A percentile compares a stretch with the other conserved stretches of the same genome.
phyloP scores from a whole-genome alignment of 352 stramenopile genomes.

The Phytophthora pistaciae region DNA sequence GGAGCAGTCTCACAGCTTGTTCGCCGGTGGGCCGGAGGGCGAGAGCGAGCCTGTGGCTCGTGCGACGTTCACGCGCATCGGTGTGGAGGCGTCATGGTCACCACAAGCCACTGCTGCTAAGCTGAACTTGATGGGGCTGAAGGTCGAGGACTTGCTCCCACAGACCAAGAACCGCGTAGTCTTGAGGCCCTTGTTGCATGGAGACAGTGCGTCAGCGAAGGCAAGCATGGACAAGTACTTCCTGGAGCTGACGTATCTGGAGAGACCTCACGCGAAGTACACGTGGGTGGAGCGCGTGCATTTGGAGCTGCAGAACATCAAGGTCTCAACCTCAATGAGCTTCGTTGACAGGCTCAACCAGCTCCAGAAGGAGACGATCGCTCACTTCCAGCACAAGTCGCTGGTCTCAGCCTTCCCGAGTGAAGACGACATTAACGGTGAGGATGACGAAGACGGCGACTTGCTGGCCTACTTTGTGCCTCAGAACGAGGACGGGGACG shows the following conservation, averaged over 20 bases:
- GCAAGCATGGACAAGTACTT: slow-evolving; percentile 59
- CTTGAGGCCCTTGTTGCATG: slow-evolving; percentile 56
- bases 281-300: slow-evolving; percentile 69
- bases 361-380: slow-evolving; percentile 65
- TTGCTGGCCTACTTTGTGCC: slow-evolving; percentile 80
- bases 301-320: slow-evolving; percentile 74
- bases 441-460: slow-evolving; percentile 51
- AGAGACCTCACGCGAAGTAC: slow-evolving; percentile 79
- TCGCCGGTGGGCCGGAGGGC: slow-evolving; percentile 24
- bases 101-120: slow-evolving; percentile 58
- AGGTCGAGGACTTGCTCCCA: slow-evolving; percentile 75
- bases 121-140: slow-evolving; percentile 77
- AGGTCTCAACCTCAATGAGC: slow-evolving; percentile 79
- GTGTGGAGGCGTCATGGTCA: slow-evolving; percentile 57
- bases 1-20: slow-evolving; percentile 31
- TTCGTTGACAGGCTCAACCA: slow-evolving; percentile 80
- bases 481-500: slow-evolving; percentile 50
- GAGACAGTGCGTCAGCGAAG: slow-evolving; percentile 23
- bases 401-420: slow-evolving; percentile 54
- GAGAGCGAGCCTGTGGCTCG: slow-evolving; percentile 67
- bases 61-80: slow-evolving; percentile 74
- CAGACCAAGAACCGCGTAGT: slow-evolving; percentile 75
- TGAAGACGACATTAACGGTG: slow-evolving; percentile 32
- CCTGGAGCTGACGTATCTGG: slow-evolving; percentile 72
- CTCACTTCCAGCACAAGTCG: slow-evolving; percentile 76